Base-by-base conservation (phyloP, 1,284 basidiomycete genomes). In the Testicularia cyperi region DNA sequence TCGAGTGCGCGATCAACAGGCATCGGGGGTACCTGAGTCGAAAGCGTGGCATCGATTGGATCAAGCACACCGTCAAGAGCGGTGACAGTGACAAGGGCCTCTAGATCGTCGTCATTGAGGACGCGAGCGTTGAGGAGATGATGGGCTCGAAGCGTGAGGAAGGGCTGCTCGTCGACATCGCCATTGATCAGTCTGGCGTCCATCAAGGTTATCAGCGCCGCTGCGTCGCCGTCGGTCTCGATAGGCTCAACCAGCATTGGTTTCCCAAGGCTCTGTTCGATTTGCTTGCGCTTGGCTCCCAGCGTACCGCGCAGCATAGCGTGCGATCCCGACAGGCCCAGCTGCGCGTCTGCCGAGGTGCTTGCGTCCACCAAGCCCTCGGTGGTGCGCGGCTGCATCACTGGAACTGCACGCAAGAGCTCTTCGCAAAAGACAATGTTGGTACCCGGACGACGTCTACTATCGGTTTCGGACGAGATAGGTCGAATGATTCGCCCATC, bases 371-470 rank as follows among this genome's bases (percentile, higher is more conserved):
- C n/a, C n/a, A n/a, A n/a, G n/a, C n/a, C n/a, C n/a, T n/a, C n/a
- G n/a, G n/a, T n/a, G n/a, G n/a, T 22, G 6, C 20, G 33, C 18
- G 16, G 30, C 9, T 8, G 30, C 10, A 8, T 32, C 29, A 1
- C 38, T 4, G 57, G 51, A 6, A 52, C 22, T 9, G 56, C 35
- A 18, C 38, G 45, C 12, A 19, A 27, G 6, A 46, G 36, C 39
- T 58, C 61, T 20, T 64, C 61, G 18, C 39, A 51, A 9, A 58
- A 34, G 16, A 48, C 61, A 42, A 64, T 58, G 41, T 64, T 64
- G 39, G 55, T 58, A 5, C 61, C 61, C 6, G 61, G 61, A 15
- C 24, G 40, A 23, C 61, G 54, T n/a, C 61, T 45, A 3, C 34
- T 16, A 18, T 23, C 12, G 1, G 51, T 46, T n/a, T 64, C 55